Base-by-base conservation (phyloP, 345 rosid genomes). In the Xanthoceras sorbifolium region DNA sequence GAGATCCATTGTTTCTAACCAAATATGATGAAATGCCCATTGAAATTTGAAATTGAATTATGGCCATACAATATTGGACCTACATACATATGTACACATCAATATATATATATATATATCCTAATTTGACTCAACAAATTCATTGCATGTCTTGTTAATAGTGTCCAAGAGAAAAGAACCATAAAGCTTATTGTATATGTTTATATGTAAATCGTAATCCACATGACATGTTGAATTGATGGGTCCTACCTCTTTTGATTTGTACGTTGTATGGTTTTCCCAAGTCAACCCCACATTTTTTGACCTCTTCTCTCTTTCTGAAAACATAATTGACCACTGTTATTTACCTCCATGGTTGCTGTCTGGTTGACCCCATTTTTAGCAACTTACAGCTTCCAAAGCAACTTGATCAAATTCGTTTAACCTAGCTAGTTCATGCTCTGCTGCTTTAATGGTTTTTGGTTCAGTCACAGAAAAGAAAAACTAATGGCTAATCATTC, bases 161-260 rank as follows among this genome's bases (percentile, higher is more conserved):
- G 44, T 36, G 79, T 75, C 79, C 36, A 82, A 66, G 77, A 70
- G 81, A 48, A 75, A 54, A 50, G 79, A 71, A 78, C 82, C 79
- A 8, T 2, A 6, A 18, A 61, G 20, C 9, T 60, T 14, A 60
- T n/a, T n/a, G n/a, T 25, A 26, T 25, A 60, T 57, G 26, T 57
- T 9, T 9, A 34, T n/a, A n/a, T 66, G 38, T 15, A 23, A 28
- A 38, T 1, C 40, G 31, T 4, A 18, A 34, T 20, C 73, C 48
- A 18, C 6, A 67, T n/a, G 31, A 18, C 66, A 64, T n/a, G 1
- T 3, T 20, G 60, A n/a, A 1, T 9, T 23, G 23, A 57, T 61
- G 71, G 74, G 76, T 64, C 76, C 59, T 48, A 22, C 20, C 34
- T n/a, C 29, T 50, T 9, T 57, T 22, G 28, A 57, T 57, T 57